Evolutionary conservation across 2,329 filamentous ascomycete species (phyloP), one percentile per base, ranked within the genome.

Genomic region (Exophiala aquamarina): DNA sequence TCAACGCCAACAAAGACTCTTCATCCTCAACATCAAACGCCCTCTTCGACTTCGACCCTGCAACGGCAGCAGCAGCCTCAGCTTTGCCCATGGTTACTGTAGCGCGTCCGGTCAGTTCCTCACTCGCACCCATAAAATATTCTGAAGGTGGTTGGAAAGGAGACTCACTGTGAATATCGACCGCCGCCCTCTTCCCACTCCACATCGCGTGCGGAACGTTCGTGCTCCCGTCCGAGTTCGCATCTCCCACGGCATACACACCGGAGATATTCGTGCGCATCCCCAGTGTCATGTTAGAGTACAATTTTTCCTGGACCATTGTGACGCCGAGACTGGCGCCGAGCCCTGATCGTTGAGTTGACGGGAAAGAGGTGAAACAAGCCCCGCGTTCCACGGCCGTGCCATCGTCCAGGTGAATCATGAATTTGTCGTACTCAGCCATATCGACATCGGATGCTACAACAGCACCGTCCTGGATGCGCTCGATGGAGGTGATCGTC

Each of bases 201-300:
- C 70, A 83, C 57, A 84, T 71, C 0, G 81, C 81, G 52, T 83
- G 80, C 0, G 79, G 79, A 1, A 83, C 74, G 52, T 83, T 84
- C 3, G 79, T 82, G 7, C 70, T 67, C n/a, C 75, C 75, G 43
- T 83, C 79, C 23, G 72, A 74, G 62, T 83, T 84, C 10, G 74
- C 75, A 52, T 84, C 81, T 0, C 81, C 81, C 15, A 83, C 63
- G 4, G 77, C 80, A 55, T 76, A 83, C 1, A 83, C 72, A 1
- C 79, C 78, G 0, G 65, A 59, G 3, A 81, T 57, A 42, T 73
- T 83, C 1, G 80, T 82, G 11, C 66, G 56, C 49, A 78, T 67
- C 0, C 73, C 75, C n/a, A 64, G 66, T 2, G 23, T 35, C 5
- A 63, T 49, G 31, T 76, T 68, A 0, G 70, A 72, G 0, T 65